These are phyloP conservation scores for Cercospora berteroae DNA, from an alignment of 2,329 filamentous ascomycete species.

Conservation along the genomic window DNA sequence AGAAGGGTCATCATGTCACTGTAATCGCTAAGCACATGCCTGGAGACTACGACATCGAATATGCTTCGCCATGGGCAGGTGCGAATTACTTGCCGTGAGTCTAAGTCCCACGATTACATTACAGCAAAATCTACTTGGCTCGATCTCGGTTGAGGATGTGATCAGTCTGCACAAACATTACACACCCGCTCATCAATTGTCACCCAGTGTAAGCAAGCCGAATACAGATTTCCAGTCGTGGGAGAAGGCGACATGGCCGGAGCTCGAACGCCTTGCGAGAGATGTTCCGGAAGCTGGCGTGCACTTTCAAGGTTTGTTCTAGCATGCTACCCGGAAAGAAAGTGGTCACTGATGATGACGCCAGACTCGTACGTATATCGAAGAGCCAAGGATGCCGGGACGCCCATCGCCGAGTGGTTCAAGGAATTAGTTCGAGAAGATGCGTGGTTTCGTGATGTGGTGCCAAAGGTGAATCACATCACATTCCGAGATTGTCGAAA, in stretches of 20 bases:
- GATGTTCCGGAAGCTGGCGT: constrained; percentile 75
- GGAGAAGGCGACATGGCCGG: constrained; percentile 48
- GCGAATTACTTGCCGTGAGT: constrained; percentile 67
- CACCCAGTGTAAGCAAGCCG: constrained; percentile 40
- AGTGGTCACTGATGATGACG: not conserved
- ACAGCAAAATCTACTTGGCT: not conserved
- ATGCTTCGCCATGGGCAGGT: constrained; percentile 85
- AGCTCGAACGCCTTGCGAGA: constrained; percentile 47
- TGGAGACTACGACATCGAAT: constrained; percentile 88
- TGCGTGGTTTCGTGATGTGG: constrained; percentile 71
- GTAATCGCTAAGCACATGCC: constrained; percentile 87
- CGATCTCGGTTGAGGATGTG: not conserved
- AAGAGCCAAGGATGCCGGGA: constrained; percentile 60
- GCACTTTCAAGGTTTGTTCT: constrained; percentile 61
- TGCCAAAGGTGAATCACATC: constrained; percentile 59
- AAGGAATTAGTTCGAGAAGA: constrained; percentile 62
- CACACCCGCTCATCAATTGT: constrained; percentile 17
- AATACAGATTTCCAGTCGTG: constrained; percentile 42
- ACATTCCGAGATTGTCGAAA: not conserved
- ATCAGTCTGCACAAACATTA: not conserved
- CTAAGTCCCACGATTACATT: not conserved
- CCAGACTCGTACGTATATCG: constrained; percentile 55
- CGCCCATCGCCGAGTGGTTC: constrained; percentile 58
- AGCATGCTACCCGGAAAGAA: not conserved
- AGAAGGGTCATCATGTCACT: constrained; percentile 61